Base-by-base conservation (phyloP, 2,329 filamentous ascomycete genomes). In the Penicillium freii region DNA sequence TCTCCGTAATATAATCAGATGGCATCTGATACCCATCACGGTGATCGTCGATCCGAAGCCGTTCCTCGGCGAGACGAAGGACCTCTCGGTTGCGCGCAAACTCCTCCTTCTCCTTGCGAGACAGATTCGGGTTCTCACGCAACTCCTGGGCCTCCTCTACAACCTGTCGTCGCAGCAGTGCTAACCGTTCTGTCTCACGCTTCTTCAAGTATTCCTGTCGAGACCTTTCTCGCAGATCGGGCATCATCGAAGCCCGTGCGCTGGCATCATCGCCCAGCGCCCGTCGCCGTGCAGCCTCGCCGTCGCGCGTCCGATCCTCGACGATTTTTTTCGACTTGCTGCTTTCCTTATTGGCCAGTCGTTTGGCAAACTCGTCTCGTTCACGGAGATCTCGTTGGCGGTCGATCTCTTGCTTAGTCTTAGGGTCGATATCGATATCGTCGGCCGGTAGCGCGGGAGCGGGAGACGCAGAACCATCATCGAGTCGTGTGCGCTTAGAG, bases 151-250 rank as follows among this genome's bases (percentile, higher is more conserved):
- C 87, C 73, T 99, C 94, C 66, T 97, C 93, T 0, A 86, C 86
- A 2, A 99, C 94, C 70, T 97, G 93, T 68, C 90, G 91, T 33
- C 92, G 85, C 49, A 99, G 77, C n/a, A 99, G 77, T 0, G 90
- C 90, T 17, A 99, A 77, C 59, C 91, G 86, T 73, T 97, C 91
- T 0, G 88, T 81, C 72, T 97, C 92, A 62, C 94, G 84, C 79
- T 99, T 97, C 75, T 92, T 91, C 31, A 99, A 81, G 70, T 99
- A 99, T 64, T 94, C 88, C 70, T 97, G 92, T 59, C 94, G 85
- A 3, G 92, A 96, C 33, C 91, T 85, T 69, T 94, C 81, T 42
- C 94, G 84, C 19, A 97, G 76, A 60, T 95, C 92, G 3, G 87
- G 86, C 71, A 96, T 82, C n/a, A 89, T 89, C 9, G 87, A 86